Percentiles rank a stretch among this genome's conserved stretches.
Conservation (phyloP, 2,329 filamentous ascomycete species). For the Pseudogymnoascus sp. region DNA sequence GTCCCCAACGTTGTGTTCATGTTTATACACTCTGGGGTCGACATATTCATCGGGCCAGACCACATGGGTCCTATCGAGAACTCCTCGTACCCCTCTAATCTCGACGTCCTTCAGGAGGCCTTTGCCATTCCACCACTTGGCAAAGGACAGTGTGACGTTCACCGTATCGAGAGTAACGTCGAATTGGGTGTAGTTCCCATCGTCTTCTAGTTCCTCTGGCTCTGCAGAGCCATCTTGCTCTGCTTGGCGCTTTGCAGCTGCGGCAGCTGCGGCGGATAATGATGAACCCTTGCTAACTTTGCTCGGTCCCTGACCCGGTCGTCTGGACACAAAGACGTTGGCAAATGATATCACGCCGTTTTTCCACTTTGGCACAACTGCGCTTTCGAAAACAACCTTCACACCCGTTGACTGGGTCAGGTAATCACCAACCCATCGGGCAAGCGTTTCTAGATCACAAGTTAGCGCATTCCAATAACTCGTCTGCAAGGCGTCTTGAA, state of each 20-base stretch:
- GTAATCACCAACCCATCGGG: slow-evolving; percentile 90
- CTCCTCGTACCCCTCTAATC: slow-evolving; percentile 84
- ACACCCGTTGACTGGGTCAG: slow-evolving; percentile 88
- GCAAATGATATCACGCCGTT: slow-evolving; percentile 93
- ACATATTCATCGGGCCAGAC: slow-evolving; percentile 59
- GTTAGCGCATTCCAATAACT: slow-evolving; percentile 17
- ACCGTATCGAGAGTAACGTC: slow-evolving; percentile 92
- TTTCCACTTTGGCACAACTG: slow-evolving; percentile 93
- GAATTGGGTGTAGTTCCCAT: slow-evolving; percentile 96
- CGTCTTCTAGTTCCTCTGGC: slow-evolving; percentile 54
- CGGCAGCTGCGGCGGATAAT: slow-evolving; percentile 73
- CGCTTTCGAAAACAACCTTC: slow-evolving; percentile 93
- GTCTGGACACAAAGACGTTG: slow-evolving; percentile 89
- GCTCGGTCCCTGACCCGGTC: slow-evolving; percentile 73
- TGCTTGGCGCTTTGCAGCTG: slow-evolving; percentile 60
- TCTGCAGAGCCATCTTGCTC: slow-evolving; percentile 28
- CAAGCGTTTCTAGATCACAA: slow-evolving; percentile 65
- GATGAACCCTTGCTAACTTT: slow-evolving; percentile 91
- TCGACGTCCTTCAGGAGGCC: slow-evolving; percentile 87
- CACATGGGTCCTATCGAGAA: slow-evolving; percentile 83
- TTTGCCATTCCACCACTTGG: slow-evolving; percentile 99
- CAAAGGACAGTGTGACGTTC: slow-evolving; percentile 91
- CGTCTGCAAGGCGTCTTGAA: slow-evolving; percentile 20
- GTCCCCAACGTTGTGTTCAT: slow-evolving; percentile 82
- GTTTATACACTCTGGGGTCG: slow-evolving; percentile 81